A percentile compares a stretch with the other conserved stretches of the same genome.
Conservation (phyloP, 1,284 basidiomycete species). For the Lentinus polychrous region DNA sequence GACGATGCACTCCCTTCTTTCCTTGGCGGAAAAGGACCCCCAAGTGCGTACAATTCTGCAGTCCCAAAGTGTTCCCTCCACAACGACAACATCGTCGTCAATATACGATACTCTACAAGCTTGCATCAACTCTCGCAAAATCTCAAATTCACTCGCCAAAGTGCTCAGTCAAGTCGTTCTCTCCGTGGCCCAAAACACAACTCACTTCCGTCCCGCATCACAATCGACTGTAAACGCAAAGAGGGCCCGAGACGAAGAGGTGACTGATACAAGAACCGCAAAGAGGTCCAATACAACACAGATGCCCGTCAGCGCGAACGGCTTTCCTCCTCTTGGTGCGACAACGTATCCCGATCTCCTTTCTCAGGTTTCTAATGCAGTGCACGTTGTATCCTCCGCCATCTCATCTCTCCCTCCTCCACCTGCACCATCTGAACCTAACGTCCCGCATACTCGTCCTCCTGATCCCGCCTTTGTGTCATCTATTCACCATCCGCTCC, state of each 20-base stretch:
- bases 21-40: constrained; percentile 47
- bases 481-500: constrained; percentile 59
- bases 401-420: neutral
- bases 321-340: neutral
- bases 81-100: constrained; percentile 30
- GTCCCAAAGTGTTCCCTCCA: constrained; percentile 33
- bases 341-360: neutral
- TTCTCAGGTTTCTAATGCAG: constrained; percentile 1
- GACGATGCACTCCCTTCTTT: constrained; percentile 56
- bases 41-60: constrained; percentile 44
- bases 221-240: too few relatives aligned
- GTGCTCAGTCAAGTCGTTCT: constrained; percentile 53
- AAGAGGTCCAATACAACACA: too few relatives aligned
- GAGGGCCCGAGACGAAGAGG: too few relatives aligned
- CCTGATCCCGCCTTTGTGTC: constrained; percentile 51
- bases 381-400: constrained; percentile 1
- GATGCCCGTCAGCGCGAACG: too few relatives aligned
- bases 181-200: constrained; percentile 53
- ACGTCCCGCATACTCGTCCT: constrained; percentile 13
- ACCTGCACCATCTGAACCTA: neutral
- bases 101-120: constrained; percentile 35
- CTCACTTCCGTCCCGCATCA: constrained; percentile 35
- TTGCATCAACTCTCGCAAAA: constrained; percentile 37
- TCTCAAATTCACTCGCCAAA: constrained; percentile 45
- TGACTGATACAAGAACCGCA: too few relatives aligned